Conservation (phyloP, 441 rosid genomes). For the Jatropha podagrica region DNA sequence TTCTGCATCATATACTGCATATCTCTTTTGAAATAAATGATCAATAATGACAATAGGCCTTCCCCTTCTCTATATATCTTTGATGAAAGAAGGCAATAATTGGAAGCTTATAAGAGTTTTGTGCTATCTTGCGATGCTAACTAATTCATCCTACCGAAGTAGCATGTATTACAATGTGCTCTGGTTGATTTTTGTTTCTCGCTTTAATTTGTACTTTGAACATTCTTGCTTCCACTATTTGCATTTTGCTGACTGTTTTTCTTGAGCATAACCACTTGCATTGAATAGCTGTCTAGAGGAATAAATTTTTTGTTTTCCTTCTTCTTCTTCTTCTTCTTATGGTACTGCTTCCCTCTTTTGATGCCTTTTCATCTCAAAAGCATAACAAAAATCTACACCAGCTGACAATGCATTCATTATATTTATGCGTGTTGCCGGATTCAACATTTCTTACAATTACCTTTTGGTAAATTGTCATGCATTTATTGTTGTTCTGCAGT, state of each 20-base stretch:
- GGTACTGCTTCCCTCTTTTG: background rate
- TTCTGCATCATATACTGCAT: background rate
- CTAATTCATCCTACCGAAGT: background rate
- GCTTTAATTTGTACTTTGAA: background rate
- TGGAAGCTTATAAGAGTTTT: background rate
- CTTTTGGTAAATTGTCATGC: background rate
- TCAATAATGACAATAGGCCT: background rate
- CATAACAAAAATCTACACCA: background rate
- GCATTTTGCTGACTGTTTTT: background rate
- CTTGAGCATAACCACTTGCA: background rate
- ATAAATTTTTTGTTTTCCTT: background rate
- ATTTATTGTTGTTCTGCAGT: conserved; percentile 39
- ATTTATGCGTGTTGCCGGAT: conserved; percentile 4
- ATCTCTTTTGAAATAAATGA: background rate
- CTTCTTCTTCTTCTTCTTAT: background rate
- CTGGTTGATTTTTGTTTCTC: background rate
- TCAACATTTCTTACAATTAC: conserved; percentile 6
- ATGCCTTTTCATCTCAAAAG: background rate
- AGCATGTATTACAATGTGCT: background rate
- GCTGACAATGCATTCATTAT: background rate
- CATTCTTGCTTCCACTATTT: conserved; percentile 4
- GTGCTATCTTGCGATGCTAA: background rate
- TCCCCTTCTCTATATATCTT: background rate
- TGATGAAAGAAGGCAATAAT: background rate
- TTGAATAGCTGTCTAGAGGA: background rate